phyloP scores from a whole-genome alignment of 805 yeast species.

The Candida ipomoeae region DNA sequence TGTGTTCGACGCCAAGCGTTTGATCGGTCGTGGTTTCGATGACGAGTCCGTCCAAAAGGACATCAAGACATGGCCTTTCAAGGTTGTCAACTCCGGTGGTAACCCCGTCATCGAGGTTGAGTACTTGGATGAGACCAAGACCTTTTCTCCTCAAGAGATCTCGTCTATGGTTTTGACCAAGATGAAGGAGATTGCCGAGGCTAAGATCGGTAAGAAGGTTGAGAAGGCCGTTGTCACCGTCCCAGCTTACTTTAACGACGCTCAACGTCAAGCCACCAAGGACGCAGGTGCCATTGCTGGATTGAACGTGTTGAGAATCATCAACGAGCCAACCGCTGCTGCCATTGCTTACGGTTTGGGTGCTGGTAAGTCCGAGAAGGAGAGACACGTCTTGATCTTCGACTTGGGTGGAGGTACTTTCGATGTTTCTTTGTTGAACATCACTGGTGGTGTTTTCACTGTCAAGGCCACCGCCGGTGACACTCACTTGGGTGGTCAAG shows the following conservation, averaged over 20 bases:
- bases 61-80: constrained; percentile 47
- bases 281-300: constrained; percentile 52
- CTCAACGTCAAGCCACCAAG: constrained; percentile 50
- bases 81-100: constrained; percentile 41
- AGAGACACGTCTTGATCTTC: constrained; percentile 76
- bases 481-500: constrained; percentile 52
- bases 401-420: constrained; percentile 98
- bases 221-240: constrained; percentile 48
- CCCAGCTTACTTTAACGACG: constrained; percentile 49
- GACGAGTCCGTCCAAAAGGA: constrained; percentile 60
- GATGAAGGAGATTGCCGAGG: constrained; percentile 76
- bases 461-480: constrained; percentile 82
- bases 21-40: constrained; percentile 57
- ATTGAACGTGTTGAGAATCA: constrained; percentile 46
- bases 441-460: constrained; percentile 94
- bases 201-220: constrained; percentile 77
- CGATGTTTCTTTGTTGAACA: constrained; percentile 88
- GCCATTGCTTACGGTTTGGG: constrained; percentile 34
- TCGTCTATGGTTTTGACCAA: constrained; percentile 48
- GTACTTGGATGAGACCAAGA: constrained; percentile 45
- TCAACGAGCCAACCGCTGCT: constrained; percentile 58
- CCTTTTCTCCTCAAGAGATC: constrained; percentile 47
- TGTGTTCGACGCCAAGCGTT: constrained; percentile 49
- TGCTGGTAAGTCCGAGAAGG: constrained; percentile 36
- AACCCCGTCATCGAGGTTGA: constrained; percentile 46